These are phyloP conservation scores for Melampsora americana DNA, from an alignment of 1,284 basidiomycete genomes.

Conservation along the genomic window DNA sequence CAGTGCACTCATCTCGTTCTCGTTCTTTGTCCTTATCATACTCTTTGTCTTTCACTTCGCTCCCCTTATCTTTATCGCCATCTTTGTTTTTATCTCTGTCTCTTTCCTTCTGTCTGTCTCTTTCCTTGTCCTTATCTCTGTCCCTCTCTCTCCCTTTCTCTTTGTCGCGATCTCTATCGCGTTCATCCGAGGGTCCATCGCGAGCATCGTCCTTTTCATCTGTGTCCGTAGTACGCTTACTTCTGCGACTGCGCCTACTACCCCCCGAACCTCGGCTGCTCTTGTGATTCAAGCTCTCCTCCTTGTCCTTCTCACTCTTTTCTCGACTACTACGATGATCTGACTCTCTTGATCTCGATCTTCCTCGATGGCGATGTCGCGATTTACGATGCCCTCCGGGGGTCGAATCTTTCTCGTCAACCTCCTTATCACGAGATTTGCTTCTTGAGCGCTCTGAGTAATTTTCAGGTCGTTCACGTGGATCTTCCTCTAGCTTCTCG, in stretches of 20 bases:
- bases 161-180: constrained; percentile 35
- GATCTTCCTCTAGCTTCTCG: constrained; percentile 25
- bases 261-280: constrained; percentile 7
- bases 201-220: constrained; percentile 30
- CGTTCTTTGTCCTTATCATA: background rate
- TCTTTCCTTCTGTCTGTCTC: constrained; percentile 4
- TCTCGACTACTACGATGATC: constrained; percentile 41
- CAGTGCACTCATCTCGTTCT: constrained; percentile 26
- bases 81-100: constrained; percentile 10
- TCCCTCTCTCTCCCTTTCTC: constrained; percentile 27
- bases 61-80: constrained; percentile 1
- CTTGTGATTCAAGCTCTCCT: constrained; percentile 17
- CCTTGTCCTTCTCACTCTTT: constrained; percentile 40
- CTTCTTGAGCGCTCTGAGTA: constrained; percentile 30
- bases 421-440: constrained; percentile 41
- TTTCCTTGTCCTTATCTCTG: constrained; percentile 19
- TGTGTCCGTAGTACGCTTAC: constrained; percentile 15
- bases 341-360: constrained; percentile 38
- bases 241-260: constrained; percentile 37
- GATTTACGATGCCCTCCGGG: constrained; percentile 11
- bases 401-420: constrained; percentile 34
- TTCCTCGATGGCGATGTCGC: constrained; percentile 34
- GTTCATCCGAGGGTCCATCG: constrained; percentile 26
- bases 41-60: background rate
- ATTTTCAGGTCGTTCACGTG: constrained; percentile 19